Base-by-base conservation (phyloP, 768 basidiomycete genomes). In the Cubamyces lactineus region DNA sequence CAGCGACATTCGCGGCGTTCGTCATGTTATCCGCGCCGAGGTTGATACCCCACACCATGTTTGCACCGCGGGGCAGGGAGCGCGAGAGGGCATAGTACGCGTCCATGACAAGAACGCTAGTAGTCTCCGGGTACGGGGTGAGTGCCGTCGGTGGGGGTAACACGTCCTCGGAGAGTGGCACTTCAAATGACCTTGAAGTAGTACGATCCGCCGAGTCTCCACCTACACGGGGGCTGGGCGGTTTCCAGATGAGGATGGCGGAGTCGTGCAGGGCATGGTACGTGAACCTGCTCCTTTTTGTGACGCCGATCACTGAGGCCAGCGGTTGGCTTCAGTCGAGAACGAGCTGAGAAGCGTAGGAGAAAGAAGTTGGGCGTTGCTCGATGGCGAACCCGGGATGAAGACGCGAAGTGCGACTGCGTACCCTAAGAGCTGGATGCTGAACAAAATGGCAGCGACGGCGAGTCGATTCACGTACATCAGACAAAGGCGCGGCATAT, bases 241-340 rank as follows among this genome's bases (percentile, higher is more conserved):
- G 78, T 17, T 72, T 67, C 1, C 86, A 82, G 5, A 85, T 81
- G 30, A 87, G 75, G 38, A 72, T 65, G 24, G 76, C 82, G 57
- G 87, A 69, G 71, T 87, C 87, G 55, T 82, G 75, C 51, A 90
- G 76, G 3, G 82, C 79, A 59, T 85, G 87, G 75, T 78, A 79
- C 63, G 86, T 82, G 72, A 88, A 89, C 16, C 79, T 59, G 67
- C 90, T 89, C 34, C 75, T 76, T 1, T 77, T 72, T 5, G 66
- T 60, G 8, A 77, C 77, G 0, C 89, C 88, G 8, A 74, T 74
- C 88, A 91, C 61, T 88, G 87, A 12, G 78, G 75, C 87, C 87
- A 89, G 38, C 84, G 76, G 65, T 90, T 87, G 71, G 87, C 83
- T 67, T 89, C 89, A 56, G 89, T 82, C 28, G 87, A 89, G 64